Percentiles rank a stretch among this genome's conserved stretches.
Evolutionary conservation across 257 asterid genomes (phyloP).

Genomic region (Rhazya stricta): DNA sequence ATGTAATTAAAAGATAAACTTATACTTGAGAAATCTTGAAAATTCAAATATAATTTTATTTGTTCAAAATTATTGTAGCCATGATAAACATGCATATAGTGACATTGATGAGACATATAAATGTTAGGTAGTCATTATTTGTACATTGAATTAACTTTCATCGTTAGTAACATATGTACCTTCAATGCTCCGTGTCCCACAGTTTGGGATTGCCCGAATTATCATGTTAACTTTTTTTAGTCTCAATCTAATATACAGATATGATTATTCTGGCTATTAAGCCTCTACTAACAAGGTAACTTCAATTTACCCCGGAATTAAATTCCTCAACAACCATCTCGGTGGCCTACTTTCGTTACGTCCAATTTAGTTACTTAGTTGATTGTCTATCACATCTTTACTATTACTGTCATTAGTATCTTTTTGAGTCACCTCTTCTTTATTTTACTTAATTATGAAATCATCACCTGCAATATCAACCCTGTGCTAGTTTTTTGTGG

Average conservation of each 20-base stretch:
- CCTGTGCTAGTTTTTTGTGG: background rate
- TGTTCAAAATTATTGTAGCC: too few species aligned
- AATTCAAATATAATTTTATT: too few species aligned
- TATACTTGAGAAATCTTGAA: too few species aligned
- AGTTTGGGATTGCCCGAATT: background rate
- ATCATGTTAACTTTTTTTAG: background rate
- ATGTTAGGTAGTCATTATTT: too few species aligned
- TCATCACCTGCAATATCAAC: background rate
- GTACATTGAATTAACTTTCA: too few species aligned
- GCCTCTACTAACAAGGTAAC: conserved; percentile 94
- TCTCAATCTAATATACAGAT: conserved; percentile 45
- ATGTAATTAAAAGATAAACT: too few species aligned
- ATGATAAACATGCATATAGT: too few species aligned
- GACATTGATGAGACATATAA: too few species aligned
- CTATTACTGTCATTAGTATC: background rate
- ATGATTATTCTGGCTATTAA: conserved; percentile 97
- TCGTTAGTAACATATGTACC: too few species aligned
- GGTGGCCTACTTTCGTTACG: background rate
- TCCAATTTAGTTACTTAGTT: background rate
- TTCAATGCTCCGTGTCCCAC: background rate
- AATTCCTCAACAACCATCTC: background rate
- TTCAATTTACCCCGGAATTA: conserved; percentile 7
- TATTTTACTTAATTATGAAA: background rate
- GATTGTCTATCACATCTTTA: background rate
- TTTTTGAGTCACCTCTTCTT: background rate